Conservation (phyloP, 371 early-diverging fungal species). For the Neoconidiobolus thromboides region DNA sequence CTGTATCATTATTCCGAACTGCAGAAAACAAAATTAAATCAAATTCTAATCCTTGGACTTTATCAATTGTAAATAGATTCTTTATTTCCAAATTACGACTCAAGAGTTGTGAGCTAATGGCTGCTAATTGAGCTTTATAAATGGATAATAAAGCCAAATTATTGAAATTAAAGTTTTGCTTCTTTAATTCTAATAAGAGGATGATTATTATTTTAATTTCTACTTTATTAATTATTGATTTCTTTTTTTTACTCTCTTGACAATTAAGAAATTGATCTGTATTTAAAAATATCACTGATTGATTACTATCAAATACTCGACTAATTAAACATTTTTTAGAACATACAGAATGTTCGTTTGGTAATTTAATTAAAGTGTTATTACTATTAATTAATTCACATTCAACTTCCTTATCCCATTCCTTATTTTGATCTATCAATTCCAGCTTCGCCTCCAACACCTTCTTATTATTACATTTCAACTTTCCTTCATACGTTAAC, state of each 20-base stretch:
- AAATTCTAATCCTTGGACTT: conserved; percentile 88
- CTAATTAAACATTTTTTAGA: no score
- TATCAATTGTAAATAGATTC: conserved; percentile 71
- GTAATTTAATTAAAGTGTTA: no score
- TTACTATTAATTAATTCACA: no score
- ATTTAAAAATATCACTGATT: no score
- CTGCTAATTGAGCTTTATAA: neutral
- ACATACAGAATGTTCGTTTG: no score
- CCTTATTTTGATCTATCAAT: no score
- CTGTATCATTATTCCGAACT: neutral
- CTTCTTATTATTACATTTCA: conserved; percentile 52
- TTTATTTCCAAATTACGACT: conserved; percentile 10
- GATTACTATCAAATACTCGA: no score
- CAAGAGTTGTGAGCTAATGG: neutral
- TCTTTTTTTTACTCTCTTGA: conserved; percentile 26
- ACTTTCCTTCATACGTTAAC: conserved; percentile 59
- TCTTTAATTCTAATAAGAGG: conserved; percentile 8
- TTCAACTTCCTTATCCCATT: no score
- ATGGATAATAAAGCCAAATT: neutral
- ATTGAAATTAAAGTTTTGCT: neutral
- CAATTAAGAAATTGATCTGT: conserved; percentile 7
- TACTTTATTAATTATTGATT: conserved; percentile 36
- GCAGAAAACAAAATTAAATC: conserved; percentile 38
- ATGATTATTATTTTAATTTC: conserved; percentile 47
- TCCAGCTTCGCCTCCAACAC: conserved; percentile 35